Evolutionary conservation across 257 asterid genomes (phyloP).

Genomic region (Leonotis leonurus): DNA sequence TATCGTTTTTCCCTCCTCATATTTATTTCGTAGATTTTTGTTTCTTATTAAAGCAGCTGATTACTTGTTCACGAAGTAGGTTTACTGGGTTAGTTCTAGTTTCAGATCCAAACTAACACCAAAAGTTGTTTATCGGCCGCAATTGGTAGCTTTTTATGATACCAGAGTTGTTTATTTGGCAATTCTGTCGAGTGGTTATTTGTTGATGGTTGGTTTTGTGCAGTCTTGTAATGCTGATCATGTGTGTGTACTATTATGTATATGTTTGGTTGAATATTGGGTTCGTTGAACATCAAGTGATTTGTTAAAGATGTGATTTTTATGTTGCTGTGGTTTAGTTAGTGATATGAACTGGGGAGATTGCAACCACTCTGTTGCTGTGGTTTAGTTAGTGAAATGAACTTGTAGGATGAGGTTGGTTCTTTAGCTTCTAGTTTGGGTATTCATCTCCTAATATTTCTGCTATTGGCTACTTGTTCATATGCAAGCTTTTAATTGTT

Average conservation of each 20-base stretch:
- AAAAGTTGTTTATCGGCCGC: slow-evolving; percentile 16
- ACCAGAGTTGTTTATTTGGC: slow-evolving; percentile 16
- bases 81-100: slow-evolving; percentile 25
- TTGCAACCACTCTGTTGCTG: background rate
- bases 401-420: background rate
- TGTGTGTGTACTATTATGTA: background rate
- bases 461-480: background rate
- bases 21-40: slow-evolving; percentile 4
- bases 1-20: background rate
- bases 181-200: slow-evolving; percentile 18
- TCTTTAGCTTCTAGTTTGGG: background rate
- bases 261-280: slow-evolving; percentile 13
- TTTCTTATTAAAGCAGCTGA: no score
- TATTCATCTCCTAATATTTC: background rate
- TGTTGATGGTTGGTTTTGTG: slow-evolving; percentile 19
- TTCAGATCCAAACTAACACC: slow-evolving; percentile 35
- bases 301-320: slow-evolving; percentile 9
- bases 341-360: background rate
- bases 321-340: slow-evolving; percentile 2
- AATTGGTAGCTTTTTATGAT: slow-evolving; percentile 13
- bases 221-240: slow-evolving; percentile 36
- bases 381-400: slow-evolving; percentile 14
- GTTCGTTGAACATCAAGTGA: background rate
- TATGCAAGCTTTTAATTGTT: background rate
- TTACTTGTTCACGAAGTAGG: slow-evolving; percentile 14